These are phyloP conservation scores for Camellia japonica DNA, from an alignment of 148 eudicot genomes.

Conservation along the genomic window DNA sequence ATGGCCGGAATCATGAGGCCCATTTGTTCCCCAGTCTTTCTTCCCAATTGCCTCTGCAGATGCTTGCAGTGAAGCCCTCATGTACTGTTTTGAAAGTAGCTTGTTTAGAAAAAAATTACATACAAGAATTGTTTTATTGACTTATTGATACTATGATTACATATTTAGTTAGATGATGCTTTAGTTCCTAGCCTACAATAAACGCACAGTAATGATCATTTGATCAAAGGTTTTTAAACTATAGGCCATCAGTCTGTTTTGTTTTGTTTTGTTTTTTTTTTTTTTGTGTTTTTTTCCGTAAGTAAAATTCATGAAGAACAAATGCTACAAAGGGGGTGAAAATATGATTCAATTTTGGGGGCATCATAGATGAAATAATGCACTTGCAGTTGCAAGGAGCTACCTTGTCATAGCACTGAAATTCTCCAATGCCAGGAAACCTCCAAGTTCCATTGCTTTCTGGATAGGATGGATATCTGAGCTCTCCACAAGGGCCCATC, in stretches of 20 bases:
- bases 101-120: constrained; percentile 7
- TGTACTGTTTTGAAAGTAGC: constrained; percentile 56
- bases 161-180: neutral
- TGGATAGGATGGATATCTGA: constrained; percentile 95
- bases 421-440: constrained; percentile 97
- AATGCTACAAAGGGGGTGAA: too few relatives aligned
- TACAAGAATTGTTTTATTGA: neutral
- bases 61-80: constrained; percentile 86
- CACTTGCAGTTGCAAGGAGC: constrained; percentile 5
- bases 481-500: constrained; percentile 98
- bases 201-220: neutral
- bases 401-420: constrained; percentile 99
- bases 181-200: neutral
- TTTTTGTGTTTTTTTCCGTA: too few relatives aligned
- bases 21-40: constrained; percentile 71
- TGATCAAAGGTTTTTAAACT: neutral
- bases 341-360: neutral
- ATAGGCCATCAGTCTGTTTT: neutral
- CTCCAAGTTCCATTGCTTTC: constrained; percentile 98
- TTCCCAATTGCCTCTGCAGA: constrained; percentile 72
- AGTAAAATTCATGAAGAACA: too few relatives aligned
- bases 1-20: constrained; percentile 89
- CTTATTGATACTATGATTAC: neutral
- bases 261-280: too few relatives aligned
- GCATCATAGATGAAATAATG: neutral